phyloP scores from a whole-genome alignment of 345 rosid genomes.

The Adansonia digitata region DNA sequence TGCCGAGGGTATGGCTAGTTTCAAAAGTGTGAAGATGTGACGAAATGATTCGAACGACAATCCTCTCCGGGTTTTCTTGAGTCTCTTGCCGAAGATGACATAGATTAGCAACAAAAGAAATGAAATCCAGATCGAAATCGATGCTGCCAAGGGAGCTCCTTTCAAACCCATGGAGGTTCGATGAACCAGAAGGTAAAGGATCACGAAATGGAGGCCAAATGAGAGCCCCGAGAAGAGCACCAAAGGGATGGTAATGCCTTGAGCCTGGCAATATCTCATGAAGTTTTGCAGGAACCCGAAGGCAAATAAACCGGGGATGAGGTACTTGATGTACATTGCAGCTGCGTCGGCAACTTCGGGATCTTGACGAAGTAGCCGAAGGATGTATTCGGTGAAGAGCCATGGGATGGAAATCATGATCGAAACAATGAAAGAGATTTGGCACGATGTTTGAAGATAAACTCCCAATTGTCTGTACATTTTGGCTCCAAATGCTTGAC shows the following conservation, averaged over 20 bases:
- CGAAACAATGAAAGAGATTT: constrained; percentile 41
- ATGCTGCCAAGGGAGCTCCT: constrained; percentile 67
- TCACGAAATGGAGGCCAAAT: constrained; percentile 36
- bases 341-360: constrained; percentile 41
- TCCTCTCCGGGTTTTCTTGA: constrained; percentile 54
- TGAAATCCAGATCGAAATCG: constrained; percentile 55
- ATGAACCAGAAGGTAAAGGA: constrained; percentile 38
- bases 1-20: constrained; percentile 57
- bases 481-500: constrained; percentile 76
- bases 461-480: constrained; percentile 52
- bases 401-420: constrained; percentile 46
- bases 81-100: constrained; percentile 30
- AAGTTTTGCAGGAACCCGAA: constrained; percentile 54
- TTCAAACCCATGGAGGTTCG: constrained; percentile 38
- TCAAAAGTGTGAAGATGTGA: constrained; percentile 31
- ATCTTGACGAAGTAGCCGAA: constrained; percentile 48
- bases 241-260: not conserved
- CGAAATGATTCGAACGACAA: constrained; percentile 33
- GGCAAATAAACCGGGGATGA: constrained; percentile 58
- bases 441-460: constrained; percentile 67
- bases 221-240: constrained; percentile 38
- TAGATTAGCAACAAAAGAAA: constrained; percentile 33
- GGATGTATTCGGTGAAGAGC: constrained; percentile 45
- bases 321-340: constrained; percentile 45
- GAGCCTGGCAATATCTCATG: constrained; percentile 23